Conservation (phyloP, 2,329 filamentous ascomycete genomes). For the Colletotrichum navitas region DNA sequence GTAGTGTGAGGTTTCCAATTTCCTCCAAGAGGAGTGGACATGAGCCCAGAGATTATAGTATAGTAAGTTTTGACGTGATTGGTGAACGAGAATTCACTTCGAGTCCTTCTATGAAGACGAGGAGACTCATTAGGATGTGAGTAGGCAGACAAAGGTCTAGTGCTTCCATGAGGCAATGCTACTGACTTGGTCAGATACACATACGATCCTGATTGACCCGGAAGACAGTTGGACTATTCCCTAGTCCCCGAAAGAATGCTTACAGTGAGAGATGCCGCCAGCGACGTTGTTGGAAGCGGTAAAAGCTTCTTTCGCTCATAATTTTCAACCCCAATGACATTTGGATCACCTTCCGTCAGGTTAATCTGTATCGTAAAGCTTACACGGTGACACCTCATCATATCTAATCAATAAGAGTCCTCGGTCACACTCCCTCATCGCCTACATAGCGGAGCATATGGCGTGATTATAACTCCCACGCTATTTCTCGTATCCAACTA, state of each 20-base stretch:
- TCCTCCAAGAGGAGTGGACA: no score
- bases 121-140: conserved; percentile 43
- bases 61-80: no score
- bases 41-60: no score
- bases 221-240: conserved; percentile 57
- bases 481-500: not conserved
- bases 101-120: conserved; percentile 43
- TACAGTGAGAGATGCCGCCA: conserved; percentile 57
- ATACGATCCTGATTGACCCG: conserved; percentile 55
- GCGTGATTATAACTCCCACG: not conserved
- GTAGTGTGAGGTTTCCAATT: no score
- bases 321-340: conserved; percentile 53
- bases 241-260: conserved; percentile 52
- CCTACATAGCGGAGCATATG: not conserved
- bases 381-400: conserved; percentile 16
- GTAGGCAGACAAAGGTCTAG: not conserved
- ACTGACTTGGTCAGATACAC: conserved; percentile 52
- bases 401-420: conserved; percentile 12
- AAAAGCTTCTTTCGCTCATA: conserved; percentile 48
- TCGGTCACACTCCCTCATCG: no score
- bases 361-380: conserved; percentile 46
- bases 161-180: not conserved
- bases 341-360: conserved; percentile 51
- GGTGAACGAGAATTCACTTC: conserved; percentile 7
- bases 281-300: conserved; percentile 49